Conservation (phyloP, 108 stramenopile species). For the Discostella stelligeroides region DNA sequence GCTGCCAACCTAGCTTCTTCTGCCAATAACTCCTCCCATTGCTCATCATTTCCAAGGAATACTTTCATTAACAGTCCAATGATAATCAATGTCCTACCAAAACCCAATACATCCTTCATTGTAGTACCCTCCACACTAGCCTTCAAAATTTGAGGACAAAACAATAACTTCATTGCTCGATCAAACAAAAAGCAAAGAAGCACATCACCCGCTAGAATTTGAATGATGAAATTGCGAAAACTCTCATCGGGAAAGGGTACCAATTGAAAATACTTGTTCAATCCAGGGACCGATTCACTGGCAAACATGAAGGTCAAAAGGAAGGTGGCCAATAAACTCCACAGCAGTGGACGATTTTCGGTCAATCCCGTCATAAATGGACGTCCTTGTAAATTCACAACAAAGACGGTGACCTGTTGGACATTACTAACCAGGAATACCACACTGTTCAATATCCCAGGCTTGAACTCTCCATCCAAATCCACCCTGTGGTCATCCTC, state of each 20-base stretch:
- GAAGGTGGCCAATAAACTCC: conserved; percentile 90
- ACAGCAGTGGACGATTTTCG: conserved; percentile 93
- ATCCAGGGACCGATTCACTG: conserved; percentile 83
- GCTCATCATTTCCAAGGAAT: conserved; percentile 79
- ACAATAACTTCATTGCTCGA: conserved; percentile 90
- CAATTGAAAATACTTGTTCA: conserved; percentile 97
- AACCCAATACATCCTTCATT: conserved; percentile 74
- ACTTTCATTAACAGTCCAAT: conserved; percentile 82
- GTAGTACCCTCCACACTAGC: conserved; percentile 93
- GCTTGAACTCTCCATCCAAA: conserved; percentile 93
- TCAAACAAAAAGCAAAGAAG: conserved; percentile 87
- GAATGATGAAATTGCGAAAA: conserved; percentile 90
- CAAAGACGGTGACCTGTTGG: conserved; percentile 97
- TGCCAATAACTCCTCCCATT: conserved; percentile 81
- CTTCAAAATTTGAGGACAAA: conserved; percentile 87
- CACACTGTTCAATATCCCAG: conserved; percentile 89
- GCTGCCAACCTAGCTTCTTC: conserved; percentile 70
- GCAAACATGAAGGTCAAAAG: conserved; percentile 92
- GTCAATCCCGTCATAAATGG: conserved; percentile 99
- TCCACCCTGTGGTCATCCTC: conserved; percentile 83
- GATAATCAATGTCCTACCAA: conserved; percentile 71
- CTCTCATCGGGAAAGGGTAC: conserved; percentile 94
- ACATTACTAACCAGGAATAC: conserved; percentile 95
- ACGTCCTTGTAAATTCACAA: conserved; percentile 97
- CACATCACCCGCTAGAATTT: conserved; percentile 80